Evolutionary conservation across 2,329 filamentous ascomycete species (phyloP).

Genomic region (Aureobasidium pullulans): DNA sequence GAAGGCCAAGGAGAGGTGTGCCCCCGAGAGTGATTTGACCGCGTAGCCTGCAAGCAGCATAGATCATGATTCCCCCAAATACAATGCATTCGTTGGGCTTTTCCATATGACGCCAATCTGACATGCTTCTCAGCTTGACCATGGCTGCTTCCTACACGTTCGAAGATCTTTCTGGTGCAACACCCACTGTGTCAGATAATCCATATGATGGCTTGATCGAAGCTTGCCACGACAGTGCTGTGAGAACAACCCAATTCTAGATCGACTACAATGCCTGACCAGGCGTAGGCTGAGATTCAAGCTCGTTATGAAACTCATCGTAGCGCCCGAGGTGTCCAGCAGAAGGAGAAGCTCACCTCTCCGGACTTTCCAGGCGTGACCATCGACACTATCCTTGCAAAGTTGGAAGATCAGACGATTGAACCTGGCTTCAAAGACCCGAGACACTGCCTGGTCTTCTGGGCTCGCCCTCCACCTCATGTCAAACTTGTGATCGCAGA

Average conservation of each 20-base stretch:
- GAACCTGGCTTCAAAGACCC: constrained; percentile 66
- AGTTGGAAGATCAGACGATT: constrained; percentile 56
- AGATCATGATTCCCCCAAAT: no score
- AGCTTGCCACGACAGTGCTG: constrained; percentile 58
- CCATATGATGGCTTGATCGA: constrained; percentile 69
- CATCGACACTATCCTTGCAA: constrained; percentile 67
- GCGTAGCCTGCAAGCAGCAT: no score
- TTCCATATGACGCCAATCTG: neutral
- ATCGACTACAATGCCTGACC: neutral
- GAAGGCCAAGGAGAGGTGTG: no score
- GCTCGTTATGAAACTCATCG: constrained; percentile 67
- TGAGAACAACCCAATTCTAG: constrained; percentile 35
- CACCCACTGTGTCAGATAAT: constrained; percentile 46
- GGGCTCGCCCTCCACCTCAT: constrained; percentile 72
- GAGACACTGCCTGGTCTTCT: constrained; percentile 78
- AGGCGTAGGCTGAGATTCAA: constrained; percentile 57
- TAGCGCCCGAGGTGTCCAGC: constrained; percentile 64
- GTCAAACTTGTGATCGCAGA: constrained; percentile 59
- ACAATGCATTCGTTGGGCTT: no score
- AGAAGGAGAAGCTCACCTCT: constrained; percentile 65
- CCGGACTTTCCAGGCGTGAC: constrained; percentile 61
- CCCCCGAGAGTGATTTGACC: no score
- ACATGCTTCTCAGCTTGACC: neutral
- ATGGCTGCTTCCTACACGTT: constrained; percentile 31
- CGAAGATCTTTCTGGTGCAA: constrained; percentile 27